A percentile compares a stretch with the other conserved stretches of the same genome.
Evolutionary conservation across 1,284 basidiomycete species (phyloP).

Genomic region (Austropuccinia psidii): DNA sequence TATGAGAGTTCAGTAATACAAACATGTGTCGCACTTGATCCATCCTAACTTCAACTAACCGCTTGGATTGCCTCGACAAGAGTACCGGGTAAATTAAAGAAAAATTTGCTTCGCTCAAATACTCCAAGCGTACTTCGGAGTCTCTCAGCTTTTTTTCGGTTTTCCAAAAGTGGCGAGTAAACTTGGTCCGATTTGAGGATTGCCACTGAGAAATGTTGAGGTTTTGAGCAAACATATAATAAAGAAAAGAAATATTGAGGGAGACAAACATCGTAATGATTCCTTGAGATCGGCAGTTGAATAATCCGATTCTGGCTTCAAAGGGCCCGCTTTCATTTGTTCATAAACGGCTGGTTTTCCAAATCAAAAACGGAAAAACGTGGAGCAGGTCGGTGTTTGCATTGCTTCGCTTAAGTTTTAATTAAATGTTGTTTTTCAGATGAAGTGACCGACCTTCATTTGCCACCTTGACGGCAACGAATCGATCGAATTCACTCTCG

Average conservation of each 20-base stretch:
- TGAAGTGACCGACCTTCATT: slow-evolving; percentile 65
- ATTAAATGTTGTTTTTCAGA: background rate
- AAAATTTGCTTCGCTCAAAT: slow-evolving; percentile 94
- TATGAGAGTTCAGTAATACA: background rate
- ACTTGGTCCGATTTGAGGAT: slow-evolving; percentile 88
- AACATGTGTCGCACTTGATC: background rate
- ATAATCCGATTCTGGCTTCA: slow-evolving; percentile 69
- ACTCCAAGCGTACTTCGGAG: slow-evolving; percentile 85
- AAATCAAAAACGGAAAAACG: background rate
- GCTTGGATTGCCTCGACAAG: slow-evolving; percentile 84
- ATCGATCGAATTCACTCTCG: slow-evolving; percentile 95
- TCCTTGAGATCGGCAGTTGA: slow-evolving; percentile 73
- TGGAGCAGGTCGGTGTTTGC: background rate
- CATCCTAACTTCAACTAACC: slow-evolving; percentile 52
- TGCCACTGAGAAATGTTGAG: slow-evolving; percentile 55
- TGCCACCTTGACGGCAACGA: slow-evolving; percentile 93
- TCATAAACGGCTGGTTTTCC: slow-evolving; percentile 63
- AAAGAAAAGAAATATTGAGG: slow-evolving; percentile 3
- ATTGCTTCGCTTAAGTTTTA: background rate
- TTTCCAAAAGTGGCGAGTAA: slow-evolving; percentile 91
- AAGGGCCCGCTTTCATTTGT: slow-evolving; percentile 84
- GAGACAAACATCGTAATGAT: slow-evolving; percentile 65
- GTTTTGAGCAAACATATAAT: slow-evolving; percentile 38
- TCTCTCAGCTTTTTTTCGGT: slow-evolving; percentile 87
- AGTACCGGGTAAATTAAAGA: slow-evolving; percentile 91